Percentiles rank a stretch among this genome's conserved stretches.
These are phyloP conservation scores for Apophysomyces ossiformis DNA, from an alignment of 371 early-diverging fungal genomes.

Conservation along the genomic window DNA sequence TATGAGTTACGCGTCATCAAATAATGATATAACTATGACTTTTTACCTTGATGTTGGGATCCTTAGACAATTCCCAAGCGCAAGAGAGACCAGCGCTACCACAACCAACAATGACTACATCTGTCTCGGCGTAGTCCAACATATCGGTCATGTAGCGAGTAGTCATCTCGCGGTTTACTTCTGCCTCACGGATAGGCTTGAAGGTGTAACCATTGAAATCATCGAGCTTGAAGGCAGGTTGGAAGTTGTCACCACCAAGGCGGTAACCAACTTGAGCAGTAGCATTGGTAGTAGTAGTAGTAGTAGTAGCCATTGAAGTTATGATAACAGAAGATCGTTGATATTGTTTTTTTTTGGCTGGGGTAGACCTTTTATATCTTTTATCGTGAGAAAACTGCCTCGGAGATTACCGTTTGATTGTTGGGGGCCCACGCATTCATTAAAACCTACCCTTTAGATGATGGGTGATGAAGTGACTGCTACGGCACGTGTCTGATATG, in stretches of 20 bases:
- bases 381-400: too few relatives aligned
- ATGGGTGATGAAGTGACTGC: too few relatives aligned
- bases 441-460: too few relatives aligned
- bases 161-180: slow-evolving; percentile 77
- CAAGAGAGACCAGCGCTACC: slow-evolving; percentile 66
- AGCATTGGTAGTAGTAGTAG: slow-evolving; percentile 25
- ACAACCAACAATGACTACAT: slow-evolving; percentile 79
- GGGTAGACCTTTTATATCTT: too few relatives aligned
- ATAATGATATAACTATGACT: not conserved
- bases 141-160: slow-evolving; percentile 71
- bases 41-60: slow-evolving; percentile 47
- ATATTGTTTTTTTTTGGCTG: too few relatives aligned
- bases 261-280: slow-evolving; percentile 32
- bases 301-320: too few relatives aligned
- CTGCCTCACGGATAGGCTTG: slow-evolving; percentile 67
- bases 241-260: slow-evolving; percentile 34
- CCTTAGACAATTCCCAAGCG: slow-evolving; percentile 73
- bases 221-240: slow-evolving; percentile 25
- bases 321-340: too few relatives aligned
- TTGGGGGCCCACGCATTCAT: too few relatives aligned
- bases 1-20: not conserved
- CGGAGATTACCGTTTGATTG: too few relatives aligned
- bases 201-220: slow-evolving; percentile 52
- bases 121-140: slow-evolving; percentile 68
- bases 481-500: too few relatives aligned